Percentiles rank a stretch among this genome's conserved stretches.
Evolutionary conservation across 495 filamentous ascomycete genomes (phyloP).

Genomic region (Alectoria sarmentosa): DNA sequence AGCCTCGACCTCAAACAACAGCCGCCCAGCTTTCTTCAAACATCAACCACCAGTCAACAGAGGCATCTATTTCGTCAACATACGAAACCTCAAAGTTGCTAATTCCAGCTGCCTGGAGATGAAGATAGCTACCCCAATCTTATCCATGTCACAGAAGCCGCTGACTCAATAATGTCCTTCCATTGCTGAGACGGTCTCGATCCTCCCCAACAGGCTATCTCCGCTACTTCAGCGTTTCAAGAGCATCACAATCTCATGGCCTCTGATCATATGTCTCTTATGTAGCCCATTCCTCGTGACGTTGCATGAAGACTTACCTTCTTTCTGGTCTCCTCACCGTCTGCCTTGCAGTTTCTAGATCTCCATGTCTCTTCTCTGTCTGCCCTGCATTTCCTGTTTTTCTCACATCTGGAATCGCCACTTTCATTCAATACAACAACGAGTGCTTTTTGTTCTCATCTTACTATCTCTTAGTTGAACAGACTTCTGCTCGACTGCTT

Average conservation of each 20-base stretch:
- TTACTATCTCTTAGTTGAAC: conserved; percentile 5
- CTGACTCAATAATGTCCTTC: conserved; percentile 18
- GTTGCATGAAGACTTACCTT: neutral
- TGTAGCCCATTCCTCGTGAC: too few species aligned
- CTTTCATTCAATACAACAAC: conserved; percentile 5
- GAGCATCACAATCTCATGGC: conserved; percentile 17
- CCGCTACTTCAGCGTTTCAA: conserved; percentile 13
- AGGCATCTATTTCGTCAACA: neutral
- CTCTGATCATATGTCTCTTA: conserved; percentile 18
- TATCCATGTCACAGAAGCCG: conserved; percentile 21
- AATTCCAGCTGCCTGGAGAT: conserved; percentile 5
- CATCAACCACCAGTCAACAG: conserved; percentile 9
- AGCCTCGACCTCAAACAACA: conserved; percentile 11
- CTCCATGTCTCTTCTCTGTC: conserved; percentile 5
- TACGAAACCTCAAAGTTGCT: conserved; percentile 9
- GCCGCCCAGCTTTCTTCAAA: conserved; percentile 17
- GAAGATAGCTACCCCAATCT: conserved; percentile 4
- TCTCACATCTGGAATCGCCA: conserved; percentile 1
- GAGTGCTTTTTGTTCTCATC: neutral
- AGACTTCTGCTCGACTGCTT: conserved; percentile 12
- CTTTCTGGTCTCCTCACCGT: conserved; percentile 5
- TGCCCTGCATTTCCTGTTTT: conserved; percentile 4
- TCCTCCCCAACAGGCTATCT: conserved; percentile 1
- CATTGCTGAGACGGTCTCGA: conserved; percentile 15
- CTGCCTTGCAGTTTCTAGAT: conserved; percentile 13